A percentile compares a stretch with the other conserved stretches of the same genome.
Conservation (phyloP, 257 asterid genomes). For the Solanum pinnatisectum region DNA sequence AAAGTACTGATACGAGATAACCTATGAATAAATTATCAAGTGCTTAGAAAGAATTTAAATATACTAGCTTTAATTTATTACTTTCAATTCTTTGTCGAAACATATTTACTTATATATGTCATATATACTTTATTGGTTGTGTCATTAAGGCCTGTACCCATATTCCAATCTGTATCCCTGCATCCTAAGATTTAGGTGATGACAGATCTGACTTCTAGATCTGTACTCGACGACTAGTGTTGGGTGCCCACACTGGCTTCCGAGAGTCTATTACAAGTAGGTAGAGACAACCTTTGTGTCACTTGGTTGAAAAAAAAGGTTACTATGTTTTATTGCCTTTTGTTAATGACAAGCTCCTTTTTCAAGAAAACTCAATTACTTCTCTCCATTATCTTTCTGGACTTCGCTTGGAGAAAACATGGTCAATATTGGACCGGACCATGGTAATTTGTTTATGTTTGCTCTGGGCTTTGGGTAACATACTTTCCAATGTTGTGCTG, state of each 20-base stretch:
- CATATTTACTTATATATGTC: neutral
- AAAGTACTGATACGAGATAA: neutral
- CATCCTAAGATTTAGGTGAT: neutral
- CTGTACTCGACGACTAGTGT: neutral
- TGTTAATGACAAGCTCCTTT: neutral
- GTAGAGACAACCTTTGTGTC: neutral
- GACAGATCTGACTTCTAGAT: neutral
- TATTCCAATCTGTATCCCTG: neutral
- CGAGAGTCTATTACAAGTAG: neutral
- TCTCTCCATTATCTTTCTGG: neutral
- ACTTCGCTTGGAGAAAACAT: neutral
- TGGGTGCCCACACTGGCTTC: neutral
- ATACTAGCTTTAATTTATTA: neutral
- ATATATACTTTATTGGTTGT: neutral
- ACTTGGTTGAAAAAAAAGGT: neutral
- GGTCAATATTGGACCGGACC: neutral
- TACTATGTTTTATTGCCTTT: neutral
- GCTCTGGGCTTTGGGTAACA: neutral
- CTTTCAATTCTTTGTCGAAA: neutral
- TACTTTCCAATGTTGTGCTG: neutral
- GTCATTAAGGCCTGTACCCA: neutral
- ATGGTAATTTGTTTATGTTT: neutral
- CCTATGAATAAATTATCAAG: neutral
- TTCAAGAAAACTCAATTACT: neutral
- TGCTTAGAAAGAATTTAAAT: neutral